Percentiles rank a stretch among this genome's conserved stretches.
These are phyloP conservation scores for Gaultheria prostrata DNA, from an alignment of 148 eudicot genomes.

Conservation along the genomic window DNA sequence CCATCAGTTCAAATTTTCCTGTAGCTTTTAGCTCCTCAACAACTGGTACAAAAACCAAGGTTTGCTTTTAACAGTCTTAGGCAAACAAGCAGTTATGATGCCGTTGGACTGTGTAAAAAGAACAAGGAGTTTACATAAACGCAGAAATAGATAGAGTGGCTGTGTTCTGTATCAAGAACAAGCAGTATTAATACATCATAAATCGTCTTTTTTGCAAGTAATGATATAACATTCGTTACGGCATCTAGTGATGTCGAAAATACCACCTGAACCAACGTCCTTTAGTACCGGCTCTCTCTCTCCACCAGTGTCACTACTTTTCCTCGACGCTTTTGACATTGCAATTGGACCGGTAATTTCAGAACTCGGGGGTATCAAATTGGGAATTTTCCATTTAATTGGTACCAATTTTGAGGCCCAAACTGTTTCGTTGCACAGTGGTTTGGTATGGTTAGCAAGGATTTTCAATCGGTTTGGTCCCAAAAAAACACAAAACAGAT, in stretches of 20 bases:
- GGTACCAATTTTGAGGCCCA: background rate
- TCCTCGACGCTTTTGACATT: background rate
- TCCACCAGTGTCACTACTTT: background rate
- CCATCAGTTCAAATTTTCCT: slow-evolving; percentile 84
- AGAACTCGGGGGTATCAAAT: no score
- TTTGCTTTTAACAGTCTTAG: background rate
- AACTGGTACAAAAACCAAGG: slow-evolving; percentile 34
- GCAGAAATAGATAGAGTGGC: background rate
- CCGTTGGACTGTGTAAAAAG: background rate
- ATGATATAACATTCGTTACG: background rate
- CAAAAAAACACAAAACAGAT: background rate
- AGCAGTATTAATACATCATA: background rate
- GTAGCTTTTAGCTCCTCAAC: slow-evolving; percentile 81
- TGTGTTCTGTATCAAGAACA: background rate
- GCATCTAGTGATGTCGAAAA: background rate
- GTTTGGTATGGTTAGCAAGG: background rate
- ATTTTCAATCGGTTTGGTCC: background rate
- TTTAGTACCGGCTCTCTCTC: background rate
- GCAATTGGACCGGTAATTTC: background rate
- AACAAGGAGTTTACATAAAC: background rate
- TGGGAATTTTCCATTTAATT: background rate
- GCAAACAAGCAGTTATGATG: background rate
- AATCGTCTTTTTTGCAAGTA: background rate
- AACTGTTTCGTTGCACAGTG: background rate
- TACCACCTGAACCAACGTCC: background rate